Percentiles rank a stretch among this genome's conserved stretches.
Evolutionary conservation across 169 alveolate species (phyloP).

Genomic region (Plasmodium yoelii): DNA sequence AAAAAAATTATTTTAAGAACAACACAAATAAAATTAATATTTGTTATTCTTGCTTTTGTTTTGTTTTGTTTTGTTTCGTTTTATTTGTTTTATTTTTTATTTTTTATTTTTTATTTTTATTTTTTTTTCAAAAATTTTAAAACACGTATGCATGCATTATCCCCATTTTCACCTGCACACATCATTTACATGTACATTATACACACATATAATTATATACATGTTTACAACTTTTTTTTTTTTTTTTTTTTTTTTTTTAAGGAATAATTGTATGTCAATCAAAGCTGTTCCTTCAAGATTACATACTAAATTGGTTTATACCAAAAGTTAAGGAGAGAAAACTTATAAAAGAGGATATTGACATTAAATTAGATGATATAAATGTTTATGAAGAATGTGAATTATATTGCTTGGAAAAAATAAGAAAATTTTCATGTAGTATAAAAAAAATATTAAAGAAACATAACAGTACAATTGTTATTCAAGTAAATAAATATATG

Average conservation of each 20-base stretch:
- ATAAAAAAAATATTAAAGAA: slow-evolving; percentile 57
- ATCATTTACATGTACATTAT: not conserved
- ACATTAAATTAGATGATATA: slow-evolving; percentile 59
- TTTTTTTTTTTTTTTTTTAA: slow-evolving; percentile 47
- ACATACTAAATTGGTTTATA: slow-evolving; percentile 84
- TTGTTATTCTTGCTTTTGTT: not conserved
- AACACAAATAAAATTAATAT: not conserved
- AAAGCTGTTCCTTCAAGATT: slow-evolving; percentile 81
- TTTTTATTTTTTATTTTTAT: too few species aligned
- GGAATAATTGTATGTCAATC: slow-evolving; percentile 86
- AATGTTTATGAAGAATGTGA: slow-evolving; percentile 69
- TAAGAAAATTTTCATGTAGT: slow-evolving; percentile 46
- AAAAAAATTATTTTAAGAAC: not conserved
- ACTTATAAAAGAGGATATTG: slow-evolving; percentile 34
- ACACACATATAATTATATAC: not conserved
- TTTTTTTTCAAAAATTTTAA: too few species aligned
- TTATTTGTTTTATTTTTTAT: too few species aligned
- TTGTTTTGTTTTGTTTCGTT: too few species aligned
- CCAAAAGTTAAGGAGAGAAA: slow-evolving; percentile 81
- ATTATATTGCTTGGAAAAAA: slow-evolving; percentile 46
- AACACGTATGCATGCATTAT: too few species aligned
- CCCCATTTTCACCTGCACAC: too few species aligned
- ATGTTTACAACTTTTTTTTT: slow-evolving; percentile 72
- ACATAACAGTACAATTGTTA: slow-evolving; percentile 45
- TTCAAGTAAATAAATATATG: slow-evolving; percentile 32